Conservation (phyloP, 208 protist genomes). For the Crithidia expoeki region DNA sequence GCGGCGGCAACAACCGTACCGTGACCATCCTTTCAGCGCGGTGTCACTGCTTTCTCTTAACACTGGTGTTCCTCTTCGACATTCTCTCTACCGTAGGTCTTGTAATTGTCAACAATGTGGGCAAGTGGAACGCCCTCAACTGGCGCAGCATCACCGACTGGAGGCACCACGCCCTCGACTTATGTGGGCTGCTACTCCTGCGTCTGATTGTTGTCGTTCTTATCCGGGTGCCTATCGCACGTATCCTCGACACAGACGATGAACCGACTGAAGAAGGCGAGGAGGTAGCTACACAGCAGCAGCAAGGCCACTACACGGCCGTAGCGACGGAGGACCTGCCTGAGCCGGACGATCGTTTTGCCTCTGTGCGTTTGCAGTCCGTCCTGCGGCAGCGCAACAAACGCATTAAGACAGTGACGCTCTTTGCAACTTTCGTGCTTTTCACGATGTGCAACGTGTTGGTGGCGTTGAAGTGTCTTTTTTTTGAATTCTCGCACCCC, state of each 20-base stretch:
- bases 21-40: conserved; percentile 27
- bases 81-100: conserved; percentile 16
- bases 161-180: conserved; percentile 21
- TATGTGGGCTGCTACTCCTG: conserved; percentile 31
- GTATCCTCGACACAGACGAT: conserved; percentile 14
- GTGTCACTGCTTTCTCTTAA: conserved; percentile 25
- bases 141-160: conserved; percentile 31
- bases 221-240: conserved; percentile 5
- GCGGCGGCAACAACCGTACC: conserved; percentile 21
- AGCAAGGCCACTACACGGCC: conserved; percentile 16
- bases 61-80: conserved; percentile 33
- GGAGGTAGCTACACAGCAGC: conserved; percentile 1
- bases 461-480: conserved; percentile 52
- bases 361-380: conserved; percentile 18
- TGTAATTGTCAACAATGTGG: conserved; percentile 14
- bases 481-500: conserved; percentile 38
- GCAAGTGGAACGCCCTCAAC: conserved; percentile 14
- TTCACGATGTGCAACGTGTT: conserved; percentile 41
- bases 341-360: conserved; percentile 15
- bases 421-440: conserved; percentile 36
- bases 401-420: conserved; percentile 24
- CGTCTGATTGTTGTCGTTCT: conserved; percentile 26
- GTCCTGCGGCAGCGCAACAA: conserved; percentile 33
- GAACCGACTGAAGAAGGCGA: conserved; percentile 15
- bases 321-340: conserved; percentile 7